Base-by-base conservation (phyloP, 768 basidiomycete genomes). In the Saitozyma podzolica region DNA sequence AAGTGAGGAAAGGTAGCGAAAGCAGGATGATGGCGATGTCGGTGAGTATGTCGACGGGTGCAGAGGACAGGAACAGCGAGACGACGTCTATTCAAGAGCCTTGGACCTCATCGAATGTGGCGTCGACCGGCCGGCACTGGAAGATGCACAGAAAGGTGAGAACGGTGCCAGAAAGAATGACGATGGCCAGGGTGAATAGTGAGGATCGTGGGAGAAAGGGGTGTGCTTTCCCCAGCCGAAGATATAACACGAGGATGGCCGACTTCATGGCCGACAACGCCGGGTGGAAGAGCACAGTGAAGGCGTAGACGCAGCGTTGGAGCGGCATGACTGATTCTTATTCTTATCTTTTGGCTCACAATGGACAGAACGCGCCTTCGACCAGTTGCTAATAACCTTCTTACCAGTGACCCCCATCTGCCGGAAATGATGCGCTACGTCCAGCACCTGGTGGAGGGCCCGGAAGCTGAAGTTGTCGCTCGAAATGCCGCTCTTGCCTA, bases 1-100 rank as follows among this genome's bases (percentile, higher is more conserved):
- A 41, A 3, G 77, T 78, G 40, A 78, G 69, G 56, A 73, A 73
- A 6, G 75, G 77, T 39, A 78, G 62, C 6, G 75, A 75, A 2
- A 76, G 65, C 7, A 73, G 55, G 16, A 78, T 61, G 56, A 78
- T 75, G 6, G 77, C 73, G 14, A 73, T 62, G 56, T 78, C 77
- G 41, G 77, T 78, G 50, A 78, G 67, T 47, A 78, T 61, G 61
- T 73, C 75, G 67, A 78, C 70, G 3, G 77, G 77, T 20, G 75
- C 75, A 6, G 71, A 67, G 9, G 73, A 66, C 43, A 76, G 72
- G 54, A 75, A 78, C 40, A 78, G 67, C 1, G 72, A 54, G 8
- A 78, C 69, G 17, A 76, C 59, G 56, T 76, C 69, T 37, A 78
- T 68, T 54, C 77, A 78, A 20, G 56, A 41, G 0, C 64, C 65